Evolutionary conservation across 352 stramenopile genomes (phyloP), one percentile per base, ranked within the genome.

Genomic region (Globisporangium nunn): DNA sequence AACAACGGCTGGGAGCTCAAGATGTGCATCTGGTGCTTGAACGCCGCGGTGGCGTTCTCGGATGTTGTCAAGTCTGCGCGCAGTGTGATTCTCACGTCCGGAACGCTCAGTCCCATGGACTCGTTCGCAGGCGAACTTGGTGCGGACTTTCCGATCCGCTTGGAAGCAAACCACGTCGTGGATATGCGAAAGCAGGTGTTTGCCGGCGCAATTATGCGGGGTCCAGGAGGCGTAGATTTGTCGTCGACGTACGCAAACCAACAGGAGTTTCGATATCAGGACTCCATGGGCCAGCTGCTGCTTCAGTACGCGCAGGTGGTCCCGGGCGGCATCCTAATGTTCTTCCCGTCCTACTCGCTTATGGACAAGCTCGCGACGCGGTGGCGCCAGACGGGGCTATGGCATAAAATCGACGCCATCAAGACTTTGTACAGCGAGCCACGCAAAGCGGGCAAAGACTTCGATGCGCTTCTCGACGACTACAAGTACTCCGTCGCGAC

Each of bases 111-210:
- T 53, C 86, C 86, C 4, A 92, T 95, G 82, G 85, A 92, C 6
- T 92, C 85, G n/a, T 93, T 94, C 62, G 82, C 76, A 2, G 81
- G 81, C 0, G 86, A 95, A 51, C 62, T 95, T 10, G 84, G 86
- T 4, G 77, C 82, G 0, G 76, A 88, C 33, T 95, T 95, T 33
- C 74, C 79, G 1, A 87, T 95, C 54, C 85, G 80, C 0, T 52
- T 95, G 0, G 86, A 95, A 51, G 82, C 83, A 4, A 94, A 92
- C 44, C 86, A 95, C 55, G 84, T 95, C 1, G 81, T 95, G 7
- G 86, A 93, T 47, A 92, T 95, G 71, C 75, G 75, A n/a, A 85
- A 84, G 31, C 86, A 95, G 54, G 85, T 95, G 8, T 87, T 92
- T 35, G 75, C 90, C 40, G 81, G 81, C 12, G 63, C 76, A 1